phyloP scores from a whole-genome alignment of 208 protist species.

The Trypanosoma caninum region DNA sequence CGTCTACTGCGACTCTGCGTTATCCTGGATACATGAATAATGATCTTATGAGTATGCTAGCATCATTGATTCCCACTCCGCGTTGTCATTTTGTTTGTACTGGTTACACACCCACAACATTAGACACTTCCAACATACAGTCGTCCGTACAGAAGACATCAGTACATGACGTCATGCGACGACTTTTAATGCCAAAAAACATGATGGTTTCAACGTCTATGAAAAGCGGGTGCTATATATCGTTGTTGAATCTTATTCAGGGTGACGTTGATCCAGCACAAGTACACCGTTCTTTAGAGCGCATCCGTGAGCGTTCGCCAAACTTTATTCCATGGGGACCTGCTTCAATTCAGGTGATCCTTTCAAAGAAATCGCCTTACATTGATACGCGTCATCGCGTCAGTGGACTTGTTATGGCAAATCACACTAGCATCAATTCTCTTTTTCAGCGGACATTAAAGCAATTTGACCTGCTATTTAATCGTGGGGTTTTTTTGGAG shows the following conservation, averaged over 20 bases:
- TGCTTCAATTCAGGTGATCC: constrained; percentile 94
- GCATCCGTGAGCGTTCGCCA: constrained; percentile 96
- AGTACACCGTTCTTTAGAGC: constrained; percentile 98
- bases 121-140: constrained; percentile 87
- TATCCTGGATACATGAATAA: constrained; percentile 99
- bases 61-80: constrained; percentile 99
- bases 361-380: constrained; percentile 97
- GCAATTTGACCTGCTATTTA: constrained; percentile 95
- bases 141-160: constrained; percentile 98
- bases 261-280: constrained; percentile 98
- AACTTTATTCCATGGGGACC: constrained; percentile 99
- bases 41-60: constrained; percentile 96
- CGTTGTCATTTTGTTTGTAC: constrained; percentile 99
- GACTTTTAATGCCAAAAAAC: constrained; percentile 99
- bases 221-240: constrained; percentile 97
- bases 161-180: constrained; percentile 99
- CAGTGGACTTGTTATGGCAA: constrained; percentile 98
- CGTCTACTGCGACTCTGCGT: constrained; percentile 97
- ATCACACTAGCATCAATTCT: constrained; percentile 98
- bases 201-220: constrained; percentile 95
- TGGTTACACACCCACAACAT: constrained; percentile 97
- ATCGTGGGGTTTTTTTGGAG: constrained; percentile 92
- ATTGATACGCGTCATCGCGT: constrained; percentile 96
- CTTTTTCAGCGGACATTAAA: constrained; percentile 90
- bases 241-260: constrained; percentile 99